Evolutionary conservation across 2,329 filamentous ascomycete species (phyloP).

Genomic region (Clonostachys rhizophaga): DNA sequence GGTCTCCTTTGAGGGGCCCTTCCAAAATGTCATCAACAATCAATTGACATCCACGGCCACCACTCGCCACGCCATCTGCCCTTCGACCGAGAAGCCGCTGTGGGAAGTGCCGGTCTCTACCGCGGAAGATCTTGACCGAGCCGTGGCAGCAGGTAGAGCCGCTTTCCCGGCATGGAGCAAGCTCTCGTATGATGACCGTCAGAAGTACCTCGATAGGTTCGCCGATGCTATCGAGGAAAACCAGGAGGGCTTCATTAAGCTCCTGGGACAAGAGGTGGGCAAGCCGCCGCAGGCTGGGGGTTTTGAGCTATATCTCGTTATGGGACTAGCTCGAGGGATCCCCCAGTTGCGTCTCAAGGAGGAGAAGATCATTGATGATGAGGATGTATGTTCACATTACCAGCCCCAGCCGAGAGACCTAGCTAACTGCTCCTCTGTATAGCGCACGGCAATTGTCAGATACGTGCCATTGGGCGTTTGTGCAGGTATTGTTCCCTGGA

Average conservation of each 20-base stretch:
- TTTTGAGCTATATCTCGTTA: not conserved
- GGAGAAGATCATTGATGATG: not conserved
- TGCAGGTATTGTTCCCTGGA: conserved; percentile 51
- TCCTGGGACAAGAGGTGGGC: not conserved
- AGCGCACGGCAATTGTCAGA: conserved; percentile 16
- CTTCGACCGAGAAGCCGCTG: not conserved
- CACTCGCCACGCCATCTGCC: conserved; percentile 1
- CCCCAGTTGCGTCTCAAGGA: no score
- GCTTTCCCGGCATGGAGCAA: not conserved
- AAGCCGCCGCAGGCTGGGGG: not conserved
- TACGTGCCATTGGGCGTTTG: conserved; percentile 52
- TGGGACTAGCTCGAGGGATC: no score
- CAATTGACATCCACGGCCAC: no score
- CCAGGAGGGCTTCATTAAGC: not conserved
- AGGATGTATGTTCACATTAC: not conserved
- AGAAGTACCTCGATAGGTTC: not conserved
- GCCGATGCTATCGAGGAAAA: not conserved
- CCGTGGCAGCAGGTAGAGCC: not conserved
- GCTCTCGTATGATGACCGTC: not conserved
- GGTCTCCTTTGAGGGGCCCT: not conserved
- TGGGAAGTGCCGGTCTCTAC: not conserved
- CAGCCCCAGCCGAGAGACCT: not conserved
- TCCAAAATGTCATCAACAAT: no score
- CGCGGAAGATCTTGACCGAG: not conserved
- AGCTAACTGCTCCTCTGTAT: not conserved